Base-by-base conservation (phyloP, 1,139 yeast genomes). In the Hyphopichia pseudoburtonii region DNA sequence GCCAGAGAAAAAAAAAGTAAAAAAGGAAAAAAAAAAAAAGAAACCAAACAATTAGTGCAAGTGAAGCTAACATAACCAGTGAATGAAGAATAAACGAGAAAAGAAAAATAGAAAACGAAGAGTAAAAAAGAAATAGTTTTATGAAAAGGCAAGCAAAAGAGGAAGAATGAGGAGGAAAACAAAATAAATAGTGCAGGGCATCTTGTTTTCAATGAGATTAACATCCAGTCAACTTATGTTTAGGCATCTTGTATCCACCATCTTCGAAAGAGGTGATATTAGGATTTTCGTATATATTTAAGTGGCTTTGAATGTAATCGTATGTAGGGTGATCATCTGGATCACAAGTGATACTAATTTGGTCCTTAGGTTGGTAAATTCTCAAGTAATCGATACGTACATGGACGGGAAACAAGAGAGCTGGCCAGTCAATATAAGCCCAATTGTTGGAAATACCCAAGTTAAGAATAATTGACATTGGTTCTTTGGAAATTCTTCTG, bases 361-460 rank as follows among this genome's bases (percentile, higher is more conserved):
- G 37, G 38, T 52, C 54, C 22, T 47, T 42, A 1, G 62, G 62
- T 37, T 59, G 64, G 41, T 59, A 59, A 3, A 59, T 38, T 19
- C 64, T 47, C 22, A 57, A 57, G 28, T 54, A 53, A 33, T 56
- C 61, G 11, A 57, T 37, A 17, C 51, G 47, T 52, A 57, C 46
- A 22, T 42, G 42, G 22, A 45, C 42, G n/a, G 64, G 64, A 45
- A 59, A 59, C 17, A 39, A 39, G 33, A 59, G 38, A 2, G 56
- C 44, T 11, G 58, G 57, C 63, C 63, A 59, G 38, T 57, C 57
- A 21, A 59, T 57, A 34, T 57, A 57, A n/a, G 62, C 62, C 63
- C 64, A 59, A 33, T 48, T 55, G 42, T 53, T 55, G 28, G 63
- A 57, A 18, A 59, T 43, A 41, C 64, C 64, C 41, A 59, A 48